Evolutionary conservation across 768 basidiomycete genomes (phyloP), one percentile per base, ranked within the genome.

Genomic region (Psilocybe sp.): DNA sequence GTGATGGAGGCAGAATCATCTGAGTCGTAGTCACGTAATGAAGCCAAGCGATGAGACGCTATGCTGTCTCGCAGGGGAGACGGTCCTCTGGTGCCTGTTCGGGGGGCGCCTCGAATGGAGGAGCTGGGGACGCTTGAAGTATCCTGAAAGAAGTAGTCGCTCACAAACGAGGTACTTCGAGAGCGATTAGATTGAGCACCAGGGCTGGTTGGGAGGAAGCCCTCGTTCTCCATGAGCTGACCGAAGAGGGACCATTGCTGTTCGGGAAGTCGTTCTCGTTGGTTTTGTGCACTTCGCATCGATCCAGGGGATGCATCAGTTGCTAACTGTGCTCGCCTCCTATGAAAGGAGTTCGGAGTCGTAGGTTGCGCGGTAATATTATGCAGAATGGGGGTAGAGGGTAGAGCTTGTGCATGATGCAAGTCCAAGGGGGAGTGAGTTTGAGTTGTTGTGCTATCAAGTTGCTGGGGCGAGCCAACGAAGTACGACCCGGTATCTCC

Each of bases 151-250:
- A 54, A 50, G 33, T 53, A 54, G 35, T 57, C 39, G 32, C 28
- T 43, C 33, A 35, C 47, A 15, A 45, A 45, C 3, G 23, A 28
- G 3, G 23, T 7, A 28, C 23, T 28, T 28, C 23, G 36, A 33
- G 47, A 44, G 46, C 54, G 32, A 44, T 47, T 1, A 57, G 49
- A 20, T 50, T 46, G 11, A 28, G 23, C 4, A 3, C 23, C 7
- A 4, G 57, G 44, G 32, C 49, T 57, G 34, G 48, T 58, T 5
- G 64, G 69, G 34, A 73, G 58, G 35, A 76, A 77, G 1, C 76
- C 78, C 41, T 81, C 83, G 57, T 82, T 81, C 60, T 86, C 80
- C 83, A 88, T 86, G 36, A 86, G 63, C 61, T 88, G 84, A 7
- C 76, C 80, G 55, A 89, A 89, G 5, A 88, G 66, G 0, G 84